These are phyloP conservation scores for Ottelia alismoides DNA, from an alignment of 106 monocot genomes.

Conservation along the genomic window DNA sequence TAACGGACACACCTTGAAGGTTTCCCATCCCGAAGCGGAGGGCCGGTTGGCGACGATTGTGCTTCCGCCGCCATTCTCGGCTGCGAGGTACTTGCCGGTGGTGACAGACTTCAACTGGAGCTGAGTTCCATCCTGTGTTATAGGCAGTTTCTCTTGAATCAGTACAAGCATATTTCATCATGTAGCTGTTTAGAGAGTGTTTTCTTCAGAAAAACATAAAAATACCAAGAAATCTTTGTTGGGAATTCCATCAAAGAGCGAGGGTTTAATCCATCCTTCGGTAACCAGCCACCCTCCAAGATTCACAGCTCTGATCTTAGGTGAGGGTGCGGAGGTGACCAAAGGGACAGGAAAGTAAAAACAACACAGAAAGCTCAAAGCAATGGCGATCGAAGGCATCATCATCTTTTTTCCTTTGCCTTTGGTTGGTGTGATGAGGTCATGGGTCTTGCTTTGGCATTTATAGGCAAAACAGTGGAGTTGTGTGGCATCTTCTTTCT, in stretches of 20 bases:
- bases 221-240: slow-evolving; percentile 61
- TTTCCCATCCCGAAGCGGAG: slow-evolving; percentile 27
- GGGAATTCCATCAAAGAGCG: slow-evolving; percentile 61
- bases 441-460: no score
- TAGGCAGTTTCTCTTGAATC: neutral
- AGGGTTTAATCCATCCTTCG: slow-evolving; percentile 77
- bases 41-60: slow-evolving; percentile 25
- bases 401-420: no score
- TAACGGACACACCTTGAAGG: slow-evolving; percentile 12
- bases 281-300: slow-evolving; percentile 86
- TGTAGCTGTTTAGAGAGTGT: neutral
- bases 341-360: neutral
- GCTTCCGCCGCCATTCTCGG: slow-evolving; percentile 24
- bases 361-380: no score
- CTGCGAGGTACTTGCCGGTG: slow-evolving; percentile 18
- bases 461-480: no score
- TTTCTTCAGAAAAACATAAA: neutral
- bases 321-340: neutral
- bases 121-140: slow-evolving; percentile 23
- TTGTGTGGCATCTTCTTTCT: no score
- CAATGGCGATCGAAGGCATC: no score
- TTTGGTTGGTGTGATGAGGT: no score
- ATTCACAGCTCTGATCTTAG: slow-evolving; percentile 39
- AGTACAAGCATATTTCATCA: neutral
- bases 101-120: slow-evolving; percentile 22